Percentiles rank a stretch among this genome's conserved stretches.
Conservation (phyloP, 768 basidiomycete species). For the Lentinula sp. region DNA sequence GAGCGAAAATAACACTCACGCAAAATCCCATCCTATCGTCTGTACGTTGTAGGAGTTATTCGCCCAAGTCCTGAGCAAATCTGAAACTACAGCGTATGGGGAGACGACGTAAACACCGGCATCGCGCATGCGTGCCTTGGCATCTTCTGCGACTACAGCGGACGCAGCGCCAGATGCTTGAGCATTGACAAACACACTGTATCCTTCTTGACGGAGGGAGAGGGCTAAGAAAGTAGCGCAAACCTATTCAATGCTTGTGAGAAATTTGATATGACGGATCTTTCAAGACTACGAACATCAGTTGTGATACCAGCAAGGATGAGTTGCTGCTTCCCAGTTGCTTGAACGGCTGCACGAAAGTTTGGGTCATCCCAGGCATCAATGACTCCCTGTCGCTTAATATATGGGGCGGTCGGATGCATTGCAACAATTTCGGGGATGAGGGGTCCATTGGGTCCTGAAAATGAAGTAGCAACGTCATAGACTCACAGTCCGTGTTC, state of each 20-base stretch:
- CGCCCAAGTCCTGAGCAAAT: slow-evolving; percentile 49
- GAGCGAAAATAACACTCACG: neutral
- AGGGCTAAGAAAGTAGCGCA: slow-evolving; percentile 44
- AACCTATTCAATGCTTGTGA: slow-evolving; percentile 21
- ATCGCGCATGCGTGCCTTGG: slow-evolving; percentile 42
- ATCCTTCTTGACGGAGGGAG: slow-evolving; percentile 38
- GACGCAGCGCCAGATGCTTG: slow-evolving; percentile 40
- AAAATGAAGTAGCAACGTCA: neutral
- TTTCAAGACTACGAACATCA: slow-evolving; percentile 27
- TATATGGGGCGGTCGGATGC: slow-evolving; percentile 36
- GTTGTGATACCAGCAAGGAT: slow-evolving; percentile 44
- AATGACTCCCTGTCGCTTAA: slow-evolving; percentile 44
- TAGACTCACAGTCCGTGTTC: neutral
- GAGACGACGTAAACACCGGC: slow-evolving; percentile 42
- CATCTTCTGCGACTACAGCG: slow-evolving; percentile 31
- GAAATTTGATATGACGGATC: neutral
- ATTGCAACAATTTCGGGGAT: slow-evolving; percentile 38
- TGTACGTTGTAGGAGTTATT: slow-evolving; percentile 39
- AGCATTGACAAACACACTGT: slow-evolving; percentile 40
- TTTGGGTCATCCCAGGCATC: slow-evolving; percentile 47
- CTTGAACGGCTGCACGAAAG: slow-evolving; percentile 38
- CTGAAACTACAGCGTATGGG: slow-evolving; percentile 33
- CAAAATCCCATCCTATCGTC: slow-evolving; percentile 10
- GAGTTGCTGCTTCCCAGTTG: slow-evolving; percentile 43
- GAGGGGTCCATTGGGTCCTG: slow-evolving; percentile 46